These are phyloP conservation scores for Amanita pseudoporphyria DNA, from an alignment of 768 basidiomycete species.

Conservation along the genomic window DNA sequence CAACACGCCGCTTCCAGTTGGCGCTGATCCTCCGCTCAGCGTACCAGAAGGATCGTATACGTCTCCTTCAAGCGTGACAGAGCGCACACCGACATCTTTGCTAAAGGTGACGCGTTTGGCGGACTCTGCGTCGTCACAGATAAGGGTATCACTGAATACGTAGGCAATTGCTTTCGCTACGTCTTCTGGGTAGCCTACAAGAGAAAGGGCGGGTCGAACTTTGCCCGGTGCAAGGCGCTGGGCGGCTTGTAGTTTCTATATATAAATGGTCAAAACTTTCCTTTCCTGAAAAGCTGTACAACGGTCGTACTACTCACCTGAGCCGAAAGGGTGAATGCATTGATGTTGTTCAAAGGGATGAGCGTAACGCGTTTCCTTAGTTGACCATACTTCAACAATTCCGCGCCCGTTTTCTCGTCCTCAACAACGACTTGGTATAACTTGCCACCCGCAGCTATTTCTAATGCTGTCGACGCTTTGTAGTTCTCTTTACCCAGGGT, in stretches of 20 bases:
- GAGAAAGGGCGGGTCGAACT: slow-evolving; percentile 79
- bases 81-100: slow-evolving; percentile 54
- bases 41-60: slow-evolving; percentile 95
- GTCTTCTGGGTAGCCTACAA: slow-evolving; percentile 75
- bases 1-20: slow-evolving; percentile 62
- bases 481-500: slow-evolving; percentile 60
- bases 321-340: slow-evolving; percentile 35
- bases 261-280: not conserved
- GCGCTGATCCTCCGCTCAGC: slow-evolving; percentile 84
- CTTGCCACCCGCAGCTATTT: slow-evolving; percentile 83
- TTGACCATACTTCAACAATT: slow-evolving; percentile 61
- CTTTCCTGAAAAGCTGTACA: not conserved
- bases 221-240: slow-evolving; percentile 66
- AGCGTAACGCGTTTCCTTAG: slow-evolving; percentile 87
- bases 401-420: slow-evolving; percentile 81
- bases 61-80: slow-evolving; percentile 91
- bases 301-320: slow-evolving; percentile 29
- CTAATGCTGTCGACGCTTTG: slow-evolving; percentile 80
- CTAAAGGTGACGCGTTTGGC: slow-evolving; percentile 87
- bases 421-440: slow-evolving; percentile 93
- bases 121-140: slow-evolving; percentile 81
- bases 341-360: slow-evolving; percentile 91
- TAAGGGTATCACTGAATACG: slow-evolving; percentile 88
- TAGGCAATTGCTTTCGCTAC: slow-evolving; percentile 85
- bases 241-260: slow-evolving; percentile 70